These are phyloP conservation scores for Candida sanyaensis DNA, from an alignment of 1,139 yeast species.

Conservation along the genomic window DNA sequence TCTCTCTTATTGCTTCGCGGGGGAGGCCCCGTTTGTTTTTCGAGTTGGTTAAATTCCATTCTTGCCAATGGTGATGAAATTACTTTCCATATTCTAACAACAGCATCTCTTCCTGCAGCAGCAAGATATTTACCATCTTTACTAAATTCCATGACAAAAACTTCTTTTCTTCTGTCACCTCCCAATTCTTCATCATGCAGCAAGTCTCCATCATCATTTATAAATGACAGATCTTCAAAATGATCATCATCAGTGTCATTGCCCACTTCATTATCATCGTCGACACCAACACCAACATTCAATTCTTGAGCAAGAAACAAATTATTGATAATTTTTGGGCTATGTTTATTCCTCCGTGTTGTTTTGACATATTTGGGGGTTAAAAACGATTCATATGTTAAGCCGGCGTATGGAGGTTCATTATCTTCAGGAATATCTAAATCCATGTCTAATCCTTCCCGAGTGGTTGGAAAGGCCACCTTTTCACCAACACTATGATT, in stretches of 20 bases:
- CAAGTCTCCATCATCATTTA: slow-evolving; percentile 9
- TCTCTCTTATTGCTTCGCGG: slow-evolving; percentile 15
- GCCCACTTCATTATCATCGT: background rate
- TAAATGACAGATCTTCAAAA: slow-evolving; percentile 7
- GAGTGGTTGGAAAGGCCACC: slow-evolving; percentile 14
- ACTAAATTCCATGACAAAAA: slow-evolving; percentile 75
- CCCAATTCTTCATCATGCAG: slow-evolving; percentile 6
- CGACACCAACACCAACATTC: slow-evolving; percentile 20
- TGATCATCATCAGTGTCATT: slow-evolving; percentile 7
- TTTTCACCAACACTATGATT: slow-evolving; percentile 16
- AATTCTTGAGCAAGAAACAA: slow-evolving; percentile 84
- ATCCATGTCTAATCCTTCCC: slow-evolving; percentile 4
- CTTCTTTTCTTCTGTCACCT: slow-evolving; percentile 38
- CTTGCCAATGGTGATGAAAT: slow-evolving; percentile 68
- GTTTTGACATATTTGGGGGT: slow-evolving; percentile 58
- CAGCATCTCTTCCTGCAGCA: slow-evolving; percentile 75
- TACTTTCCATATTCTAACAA: slow-evolving; percentile 77
- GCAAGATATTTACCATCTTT: slow-evolving; percentile 82
- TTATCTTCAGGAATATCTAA: slow-evolving; percentile 13
- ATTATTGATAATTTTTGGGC: slow-evolving; percentile 51
- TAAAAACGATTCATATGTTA: slow-evolving; percentile 39
- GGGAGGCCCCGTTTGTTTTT: slow-evolving; percentile 14
- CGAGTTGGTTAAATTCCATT: slow-evolving; percentile 34
- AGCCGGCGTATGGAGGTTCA: slow-evolving; percentile 32
- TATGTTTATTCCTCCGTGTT: slow-evolving; percentile 43